Evolutionary conservation across 2,329 filamentous ascomycete genomes (phyloP).

Genomic region (Elsinoe necatrix): DNA sequence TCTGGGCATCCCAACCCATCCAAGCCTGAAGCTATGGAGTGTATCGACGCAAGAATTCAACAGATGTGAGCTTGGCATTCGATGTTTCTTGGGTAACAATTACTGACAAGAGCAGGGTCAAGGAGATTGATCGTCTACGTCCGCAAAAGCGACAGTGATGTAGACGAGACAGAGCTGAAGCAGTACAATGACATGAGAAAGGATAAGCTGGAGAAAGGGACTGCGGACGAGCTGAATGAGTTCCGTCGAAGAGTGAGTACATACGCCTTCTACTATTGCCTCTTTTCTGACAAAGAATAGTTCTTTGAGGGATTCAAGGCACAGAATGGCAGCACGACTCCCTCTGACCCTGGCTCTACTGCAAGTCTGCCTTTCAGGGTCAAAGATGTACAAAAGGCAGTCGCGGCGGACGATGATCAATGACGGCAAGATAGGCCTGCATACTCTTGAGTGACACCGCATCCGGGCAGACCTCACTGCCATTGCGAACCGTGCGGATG

Average conservation of each 20-base stretch:
- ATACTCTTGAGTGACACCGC: no score
- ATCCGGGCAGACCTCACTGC: no score
- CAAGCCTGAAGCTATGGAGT: constrained; percentile 61
- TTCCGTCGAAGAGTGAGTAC: constrained; percentile 49
- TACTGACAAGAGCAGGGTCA: constrained; percentile 54
- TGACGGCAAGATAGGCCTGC: no score
- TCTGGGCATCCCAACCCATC: constrained; percentile 58
- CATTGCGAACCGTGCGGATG: no score
- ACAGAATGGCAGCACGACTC: neutral
- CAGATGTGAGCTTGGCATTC: constrained; percentile 59
- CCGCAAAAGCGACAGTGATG: constrained; percentile 51
- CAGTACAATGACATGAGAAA: constrained; percentile 25
- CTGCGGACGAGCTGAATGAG: constrained; percentile 58
- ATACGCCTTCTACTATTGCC: neutral
- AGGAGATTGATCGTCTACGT: constrained; percentile 80
- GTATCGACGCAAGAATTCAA: constrained; percentile 83
- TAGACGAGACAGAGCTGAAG: constrained; percentile 33
- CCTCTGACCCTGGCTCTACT: neutral
- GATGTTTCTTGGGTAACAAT: neutral
- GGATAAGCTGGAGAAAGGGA: constrained; percentile 36
- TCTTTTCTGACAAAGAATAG: constrained; percentile 19
- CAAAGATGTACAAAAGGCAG: neutral
- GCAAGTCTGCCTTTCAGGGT: neutral
- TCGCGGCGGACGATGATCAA: no score
- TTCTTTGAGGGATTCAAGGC: constrained; percentile 32